phyloP scores from a whole-genome alignment of 495 filamentous ascomycete species.

The Trichoderma reesei region DNA sequence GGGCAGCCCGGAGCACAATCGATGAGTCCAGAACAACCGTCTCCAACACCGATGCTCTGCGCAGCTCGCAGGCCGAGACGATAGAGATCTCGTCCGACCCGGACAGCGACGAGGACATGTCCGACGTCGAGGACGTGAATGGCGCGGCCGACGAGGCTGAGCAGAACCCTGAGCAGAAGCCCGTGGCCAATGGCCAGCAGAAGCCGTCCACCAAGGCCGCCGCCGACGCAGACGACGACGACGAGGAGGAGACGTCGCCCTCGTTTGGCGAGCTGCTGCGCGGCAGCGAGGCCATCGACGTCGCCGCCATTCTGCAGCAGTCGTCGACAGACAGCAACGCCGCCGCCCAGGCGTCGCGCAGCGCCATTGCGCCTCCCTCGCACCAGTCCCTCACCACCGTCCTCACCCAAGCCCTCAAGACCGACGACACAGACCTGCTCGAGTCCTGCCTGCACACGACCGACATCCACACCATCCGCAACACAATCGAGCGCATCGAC shows the following conservation, averaged over 20 bases:
- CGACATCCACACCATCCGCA: conserved; percentile 64
- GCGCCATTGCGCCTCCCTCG: conserved; percentile 42
- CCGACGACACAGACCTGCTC: conserved; percentile 77
- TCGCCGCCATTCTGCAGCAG: conserved; percentile 48
- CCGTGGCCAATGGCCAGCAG: conserved; percentile 20
- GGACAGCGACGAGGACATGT: conserved; percentile 24
- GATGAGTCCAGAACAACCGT: conserved; percentile 70
- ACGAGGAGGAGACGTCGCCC: conserved; percentile 45
- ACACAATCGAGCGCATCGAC: conserved; percentile 82
- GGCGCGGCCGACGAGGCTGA: not conserved
- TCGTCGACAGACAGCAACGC: conserved; percentile 20
- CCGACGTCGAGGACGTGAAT: conserved; percentile 12
- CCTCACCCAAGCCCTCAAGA: conserved; percentile 83
- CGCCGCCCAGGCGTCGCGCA: conserved; percentile 33
- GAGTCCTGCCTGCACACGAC: conserved; percentile 81
- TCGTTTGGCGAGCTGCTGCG: conserved; percentile 83
- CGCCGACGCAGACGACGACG: conserved; percentile 26
- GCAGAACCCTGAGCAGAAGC: not conserved
- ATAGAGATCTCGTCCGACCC: conserved; percentile 51
- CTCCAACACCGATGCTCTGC: conserved; percentile 20
- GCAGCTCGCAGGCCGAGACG: conserved; percentile 23
- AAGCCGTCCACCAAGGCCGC: conserved; percentile 37
- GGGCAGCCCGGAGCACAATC: conserved; percentile 51
- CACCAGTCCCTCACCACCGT: conserved; percentile 79
- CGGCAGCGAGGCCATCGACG: conserved; percentile 68